Base-by-base conservation (phyloP, 2,329 filamentous ascomycete genomes). In the Talaromyces atroroseus region DNA sequence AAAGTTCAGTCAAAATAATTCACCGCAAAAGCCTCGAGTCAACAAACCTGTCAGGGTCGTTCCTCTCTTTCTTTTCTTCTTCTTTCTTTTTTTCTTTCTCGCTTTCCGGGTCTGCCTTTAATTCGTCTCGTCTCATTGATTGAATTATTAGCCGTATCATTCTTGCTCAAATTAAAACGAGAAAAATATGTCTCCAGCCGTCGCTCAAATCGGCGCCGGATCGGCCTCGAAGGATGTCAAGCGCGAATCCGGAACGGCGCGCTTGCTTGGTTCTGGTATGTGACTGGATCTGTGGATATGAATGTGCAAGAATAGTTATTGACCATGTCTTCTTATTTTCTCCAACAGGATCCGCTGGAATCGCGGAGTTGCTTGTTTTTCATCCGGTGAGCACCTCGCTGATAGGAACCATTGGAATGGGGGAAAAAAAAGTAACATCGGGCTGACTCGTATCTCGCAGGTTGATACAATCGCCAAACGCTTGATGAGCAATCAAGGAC, bases 401-500 rank as follows among this genome's bases (percentile, higher is more conserved):
- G 26, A 29, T 29, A 29, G 8, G 23, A 16, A 36, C n/a, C 5
- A 29, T 26, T 26, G 24, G 24, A 26, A 26, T 26, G 24, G n/a
- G n/a, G n/a, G n/a, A n/a, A n/a, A 18, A 18, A 21, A 42, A 20
- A 42, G 1, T 40, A 16, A 8, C 20, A 10, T 23, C 5, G 4
- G 7, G 23, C 40, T 44, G 18, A 44, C 8, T 29, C 26, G 10
- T 4, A 24, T 18, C n/a, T 14, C 29, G 29, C 32, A 92, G 89
- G 90, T 99, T 73, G 94, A 99, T 77, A 99, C 94, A 51, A 96
- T 95, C 68, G 92, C 94, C 62, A 99, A 99, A 82, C 90, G 94
- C 65, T 84, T 99, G 76, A 99, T 99, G 94, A 96, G 91, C 84
- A 96, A 99, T 77, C 88, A 95, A 74, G 85, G 84, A 70, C 89